Evolutionary conservation across 257 asterid genomes (phyloP), one percentile per base, ranked within the genome.

Genomic region (Jacaranda mimosifolia): DNA sequence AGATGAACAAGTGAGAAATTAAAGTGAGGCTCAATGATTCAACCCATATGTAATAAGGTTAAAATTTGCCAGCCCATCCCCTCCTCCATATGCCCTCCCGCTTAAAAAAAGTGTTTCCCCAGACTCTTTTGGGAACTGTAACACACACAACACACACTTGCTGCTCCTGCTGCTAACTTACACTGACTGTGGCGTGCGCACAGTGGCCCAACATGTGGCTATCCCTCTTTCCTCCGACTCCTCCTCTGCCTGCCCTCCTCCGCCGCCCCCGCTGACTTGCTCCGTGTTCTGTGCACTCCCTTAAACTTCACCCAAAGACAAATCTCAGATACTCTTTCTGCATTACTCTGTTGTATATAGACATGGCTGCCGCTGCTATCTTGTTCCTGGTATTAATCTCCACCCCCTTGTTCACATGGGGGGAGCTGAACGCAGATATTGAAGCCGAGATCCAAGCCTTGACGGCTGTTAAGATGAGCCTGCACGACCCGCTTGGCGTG

Each of bases 401-500:
- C 32, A 42, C 77, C 45, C 43, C 62, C 36, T 52, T 39, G 17
- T 65, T 72, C 58, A 40, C 83, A 12, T 57, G 42, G 53, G 85
- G 83, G 66, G 77, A 67, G n/a, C 59, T 32, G 71, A 40, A 51
- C 43, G 76, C 83, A 55, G 86, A 80, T 36, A 77, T 74, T 26
- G 78, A 46, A 42, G 83, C 77, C 15, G 96, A 91, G 85, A 85
- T 89, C 82, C 87, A 80, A 68, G 87, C 91, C 0, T 78, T 91
- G 9, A 74, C 75, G 36, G 81, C 89, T n/a, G 77, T 91, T 15
- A 91, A 84, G 81, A 81, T 60, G 53, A 63, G 77, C 73, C 77
- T 91, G 10, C 78, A 64, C 11, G 97, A 91, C 86, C 97, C 97
- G 9, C 83, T 86, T 15, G 85, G 83, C 32, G 85, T 80, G 12